Conservation (phyloP, 1,284 basidiomycete species). For the Leccinum insigne region DNA sequence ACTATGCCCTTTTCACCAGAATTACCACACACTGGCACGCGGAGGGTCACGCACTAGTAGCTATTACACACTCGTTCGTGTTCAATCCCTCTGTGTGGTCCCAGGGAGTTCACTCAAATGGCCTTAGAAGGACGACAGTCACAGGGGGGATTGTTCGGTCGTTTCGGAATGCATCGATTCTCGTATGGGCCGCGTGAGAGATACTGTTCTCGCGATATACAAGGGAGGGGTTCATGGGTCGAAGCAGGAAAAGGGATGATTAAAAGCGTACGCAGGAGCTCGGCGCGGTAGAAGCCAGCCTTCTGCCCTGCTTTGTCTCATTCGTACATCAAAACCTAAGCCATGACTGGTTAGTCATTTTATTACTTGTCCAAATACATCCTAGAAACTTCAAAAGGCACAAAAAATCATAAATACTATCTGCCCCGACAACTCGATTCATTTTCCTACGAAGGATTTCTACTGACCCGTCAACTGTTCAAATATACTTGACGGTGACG, state of each 20-base stretch:
- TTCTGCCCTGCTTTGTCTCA: not conserved
- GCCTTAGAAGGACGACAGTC: no score
- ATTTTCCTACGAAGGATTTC: not conserved
- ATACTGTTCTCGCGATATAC: not conserved
- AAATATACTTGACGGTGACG: not conserved
- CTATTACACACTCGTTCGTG: no score
- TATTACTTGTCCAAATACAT: not conserved
- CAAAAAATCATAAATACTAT: not conserved
- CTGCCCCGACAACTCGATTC: not conserved
- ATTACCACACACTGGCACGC: no score
- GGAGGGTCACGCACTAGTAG: no score
- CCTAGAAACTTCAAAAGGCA: not conserved
- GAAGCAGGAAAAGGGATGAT: not conserved
- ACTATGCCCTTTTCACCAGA: no score
- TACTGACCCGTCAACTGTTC: not conserved
- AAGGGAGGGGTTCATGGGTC: not conserved
- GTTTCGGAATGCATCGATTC: no score
- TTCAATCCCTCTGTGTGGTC: no score
- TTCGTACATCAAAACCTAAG: not conserved
- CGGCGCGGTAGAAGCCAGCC: no score
- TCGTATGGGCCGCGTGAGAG: not conserved
- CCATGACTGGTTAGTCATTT: not conserved
- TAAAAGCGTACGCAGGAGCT: not conserved
- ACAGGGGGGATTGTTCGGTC: no score
- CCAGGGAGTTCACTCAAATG: no score